Conservation (phyloP, 768 basidiomycete genomes). For the Clitopilus hobsonii region DNA sequence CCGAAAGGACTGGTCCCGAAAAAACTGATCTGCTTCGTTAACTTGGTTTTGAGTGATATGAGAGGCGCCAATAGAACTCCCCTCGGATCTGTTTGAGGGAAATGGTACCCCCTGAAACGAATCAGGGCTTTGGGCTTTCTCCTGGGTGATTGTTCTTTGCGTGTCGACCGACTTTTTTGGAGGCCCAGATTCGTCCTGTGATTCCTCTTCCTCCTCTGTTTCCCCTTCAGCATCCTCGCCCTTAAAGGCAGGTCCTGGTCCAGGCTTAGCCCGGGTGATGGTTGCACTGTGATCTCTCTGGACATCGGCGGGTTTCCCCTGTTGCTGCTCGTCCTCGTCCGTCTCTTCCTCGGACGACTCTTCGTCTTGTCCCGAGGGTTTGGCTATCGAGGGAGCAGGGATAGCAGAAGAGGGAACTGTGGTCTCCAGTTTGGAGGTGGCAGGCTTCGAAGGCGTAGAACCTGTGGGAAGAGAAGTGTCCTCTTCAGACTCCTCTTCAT, state of each 20-base stretch:
- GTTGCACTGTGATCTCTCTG: conserved; percentile 7
- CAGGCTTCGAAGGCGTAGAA: not conserved
- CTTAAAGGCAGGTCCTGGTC: conserved; percentile 3
- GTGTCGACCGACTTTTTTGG: not conserved
- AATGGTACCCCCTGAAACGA: not conserved
- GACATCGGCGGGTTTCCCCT: conserved; percentile 9
- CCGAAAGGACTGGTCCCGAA: not conserved
- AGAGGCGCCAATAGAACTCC: not conserved
- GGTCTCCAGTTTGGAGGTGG: not conserved
- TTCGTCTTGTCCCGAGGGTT: not conserved
- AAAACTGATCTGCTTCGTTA: not conserved
- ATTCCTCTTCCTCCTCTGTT: conserved; percentile 23
- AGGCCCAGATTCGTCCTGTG: conserved; percentile 6
- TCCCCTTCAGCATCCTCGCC: conserved; percentile 25
- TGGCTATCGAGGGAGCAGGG: not conserved
- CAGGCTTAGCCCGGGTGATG: not conserved
- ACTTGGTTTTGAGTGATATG: not conserved
- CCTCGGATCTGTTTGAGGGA: not conserved
- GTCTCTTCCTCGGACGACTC: conserved; percentile 4
- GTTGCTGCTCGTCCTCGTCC: conserved; percentile 17
- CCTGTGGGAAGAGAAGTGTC: not conserved
- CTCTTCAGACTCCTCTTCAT: not conserved
- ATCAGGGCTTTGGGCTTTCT: not conserved
- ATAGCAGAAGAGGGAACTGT: not conserved
- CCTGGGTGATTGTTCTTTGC: not conserved